phyloP scores from a whole-genome alignment of 805 yeast species.

The Metschnikowia lachancei region DNA sequence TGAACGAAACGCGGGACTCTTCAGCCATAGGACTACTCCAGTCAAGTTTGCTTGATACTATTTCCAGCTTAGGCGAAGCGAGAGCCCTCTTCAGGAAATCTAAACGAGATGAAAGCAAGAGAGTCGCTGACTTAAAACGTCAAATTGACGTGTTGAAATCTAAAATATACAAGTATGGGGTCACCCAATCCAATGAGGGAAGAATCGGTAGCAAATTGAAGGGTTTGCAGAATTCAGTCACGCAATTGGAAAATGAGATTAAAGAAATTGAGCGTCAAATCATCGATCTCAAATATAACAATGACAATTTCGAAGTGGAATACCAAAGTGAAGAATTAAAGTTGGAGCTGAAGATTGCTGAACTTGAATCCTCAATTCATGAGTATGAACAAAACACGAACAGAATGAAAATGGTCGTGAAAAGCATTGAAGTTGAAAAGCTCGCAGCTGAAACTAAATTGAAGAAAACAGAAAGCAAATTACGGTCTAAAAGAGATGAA shows the following conservation, averaged over 20 bases:
- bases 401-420: constrained; percentile 23
- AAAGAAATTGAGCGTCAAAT: constrained; percentile 23
- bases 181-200: constrained; percentile 27
- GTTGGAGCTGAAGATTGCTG: constrained; percentile 23
- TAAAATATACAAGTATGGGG: constrained; percentile 31
- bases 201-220: constrained; percentile 37
- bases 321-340: constrained; percentile 22
- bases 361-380: constrained; percentile 23
- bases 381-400: constrained; percentile 27
- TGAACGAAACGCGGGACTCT: constrained; percentile 13
- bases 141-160: constrained; percentile 32
- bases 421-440: constrained; percentile 24
- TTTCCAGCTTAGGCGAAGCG: constrained; percentile 25
- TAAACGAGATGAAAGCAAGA: constrained; percentile 40
- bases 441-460: constrained; percentile 23
- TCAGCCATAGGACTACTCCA: constrained; percentile 30
- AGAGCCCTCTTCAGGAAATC: constrained; percentile 29
- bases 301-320: constrained; percentile 15
- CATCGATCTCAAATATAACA: constrained; percentile 14
- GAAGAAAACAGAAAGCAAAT: constrained; percentile 27
- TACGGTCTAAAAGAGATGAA: constrained; percentile 26
- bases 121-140: constrained; percentile 30
- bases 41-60: constrained; percentile 32
- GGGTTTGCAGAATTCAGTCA: constrained; percentile 39
- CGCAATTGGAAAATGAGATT: constrained; percentile 39